Evolutionary conservation across 768 basidiomycete genomes (phyloP).

Genomic region (Tricholoma sp.): DNA sequence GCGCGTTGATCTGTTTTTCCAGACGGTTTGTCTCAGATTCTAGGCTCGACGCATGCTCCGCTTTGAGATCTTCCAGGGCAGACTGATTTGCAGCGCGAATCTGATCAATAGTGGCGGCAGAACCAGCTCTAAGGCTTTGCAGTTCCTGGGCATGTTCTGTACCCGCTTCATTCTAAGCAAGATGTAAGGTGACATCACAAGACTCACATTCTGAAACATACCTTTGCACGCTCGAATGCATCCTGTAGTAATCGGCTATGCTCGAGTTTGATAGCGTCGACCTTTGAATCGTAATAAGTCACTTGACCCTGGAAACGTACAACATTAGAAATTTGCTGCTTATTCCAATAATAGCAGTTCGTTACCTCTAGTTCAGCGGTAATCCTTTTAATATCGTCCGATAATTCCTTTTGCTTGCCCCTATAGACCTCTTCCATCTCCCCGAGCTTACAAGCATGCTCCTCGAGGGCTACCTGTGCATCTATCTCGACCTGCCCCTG

Average conservation of each 20-base stretch:
- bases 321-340: slow-evolving; percentile 4
- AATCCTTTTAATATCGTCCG: slow-evolving; percentile 51
- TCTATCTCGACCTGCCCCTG: slow-evolving; percentile 46
- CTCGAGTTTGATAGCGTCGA: slow-evolving; percentile 61
- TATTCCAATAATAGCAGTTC: neutral
- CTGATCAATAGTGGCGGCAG: slow-evolving; percentile 63
- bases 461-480: slow-evolving; percentile 39
- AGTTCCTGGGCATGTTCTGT: slow-evolving; percentile 65
- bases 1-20: slow-evolving; percentile 58
- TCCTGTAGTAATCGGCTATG: slow-evolving; percentile 57
- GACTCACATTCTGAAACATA: slow-evolving; percentile 20
- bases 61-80: slow-evolving; percentile 54
- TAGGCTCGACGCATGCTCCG: slow-evolving; percentile 57
- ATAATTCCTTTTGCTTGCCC: slow-evolving; percentile 45
- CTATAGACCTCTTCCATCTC: slow-evolving; percentile 48
- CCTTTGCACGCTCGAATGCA: slow-evolving; percentile 78
- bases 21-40: slow-evolving; percentile 50
- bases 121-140: slow-evolving; percentile 61
- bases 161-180: slow-evolving; percentile 61
- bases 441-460: slow-evolving; percentile 42
- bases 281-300: slow-evolving; percentile 58
- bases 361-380: slow-evolving; percentile 60
- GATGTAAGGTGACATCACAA: slow-evolving; percentile 3
- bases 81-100: slow-evolving; percentile 57
- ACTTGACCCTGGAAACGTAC: slow-evolving; percentile 53